Conservation (phyloP, 345 rosid genomes). For the Aethionema arabicum region DNA sequence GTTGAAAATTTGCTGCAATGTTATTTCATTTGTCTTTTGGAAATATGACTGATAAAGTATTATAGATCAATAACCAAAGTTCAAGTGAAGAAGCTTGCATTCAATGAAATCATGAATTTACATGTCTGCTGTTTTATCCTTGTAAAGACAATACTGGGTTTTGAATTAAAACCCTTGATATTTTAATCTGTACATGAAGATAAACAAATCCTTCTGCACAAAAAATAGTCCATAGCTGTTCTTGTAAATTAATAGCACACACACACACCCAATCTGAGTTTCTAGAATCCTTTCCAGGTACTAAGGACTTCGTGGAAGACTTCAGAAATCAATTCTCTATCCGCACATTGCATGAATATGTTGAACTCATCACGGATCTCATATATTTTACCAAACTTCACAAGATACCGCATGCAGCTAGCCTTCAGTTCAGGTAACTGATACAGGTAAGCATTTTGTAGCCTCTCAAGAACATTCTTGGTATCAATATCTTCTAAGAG, state of each 20-base stretch:
- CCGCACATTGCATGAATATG: conserved; percentile 68
- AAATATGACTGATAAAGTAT: not conserved
- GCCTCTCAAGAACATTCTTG: conserved; percentile 82
- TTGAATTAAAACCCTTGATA: conserved; percentile 39
- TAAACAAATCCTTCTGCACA: conserved; percentile 47
- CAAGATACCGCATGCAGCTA: conserved; percentile 81
- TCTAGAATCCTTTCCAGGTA: conserved; percentile 89
- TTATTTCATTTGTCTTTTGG: no score
- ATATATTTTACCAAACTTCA: conserved; percentile 88
- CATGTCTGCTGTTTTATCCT: conserved; percentile 30
- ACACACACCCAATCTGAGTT: conserved; percentile 2
- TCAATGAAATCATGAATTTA: conserved; percentile 42
- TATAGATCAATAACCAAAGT: not conserved
- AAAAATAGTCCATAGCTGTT: conserved; percentile 47
- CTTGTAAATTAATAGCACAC: conserved; percentile 35
- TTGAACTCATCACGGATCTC: conserved; percentile 84
- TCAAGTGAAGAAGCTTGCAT: conserved; percentile 19
- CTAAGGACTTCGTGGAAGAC: conserved; percentile 78
- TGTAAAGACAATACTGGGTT: conserved; percentile 34
- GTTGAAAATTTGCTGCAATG: no score
- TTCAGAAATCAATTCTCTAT: conserved; percentile 77
- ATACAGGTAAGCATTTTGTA: conserved; percentile 70
- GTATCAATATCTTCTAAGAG: conserved; percentile 81
- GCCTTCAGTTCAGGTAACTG: conserved; percentile 66
- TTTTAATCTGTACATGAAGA: conserved; percentile 43